Evolutionary conservation across 225 moss, liverwort and hornwort genomes (phyloP).

Genomic region (Asterella californica): DNA sequence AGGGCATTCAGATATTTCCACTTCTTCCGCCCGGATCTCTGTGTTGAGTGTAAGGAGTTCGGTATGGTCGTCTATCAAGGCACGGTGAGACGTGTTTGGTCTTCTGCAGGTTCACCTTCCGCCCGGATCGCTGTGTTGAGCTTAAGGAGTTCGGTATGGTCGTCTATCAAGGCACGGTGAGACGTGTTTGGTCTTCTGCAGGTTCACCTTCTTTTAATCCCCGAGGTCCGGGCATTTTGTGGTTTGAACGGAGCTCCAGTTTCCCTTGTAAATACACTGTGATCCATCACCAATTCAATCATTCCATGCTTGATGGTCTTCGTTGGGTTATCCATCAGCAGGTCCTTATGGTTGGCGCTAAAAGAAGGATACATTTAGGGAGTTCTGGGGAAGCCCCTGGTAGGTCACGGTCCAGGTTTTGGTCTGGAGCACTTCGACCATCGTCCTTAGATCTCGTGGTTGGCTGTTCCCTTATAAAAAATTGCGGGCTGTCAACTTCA

Average conservation of each 20-base stretch:
- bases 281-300: not conserved
- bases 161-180: not conserved
- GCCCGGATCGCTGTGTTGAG: not conserved
- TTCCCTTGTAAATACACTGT: not conserved
- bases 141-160: not conserved
- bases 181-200: not conserved
- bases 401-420: not conserved
- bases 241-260: not conserved
- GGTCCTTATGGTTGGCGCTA: not conserved
- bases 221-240: not conserved
- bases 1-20: not conserved
- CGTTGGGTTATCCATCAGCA: not conserved
- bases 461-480: not conserved
- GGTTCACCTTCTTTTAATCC: not conserved
- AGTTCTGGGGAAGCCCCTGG: not conserved
- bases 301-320: not conserved
- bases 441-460: not conserved
- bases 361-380: not conserved
- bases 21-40: conserved; percentile 1
- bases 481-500: not conserved
- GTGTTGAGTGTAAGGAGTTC: not conserved
- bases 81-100: not conserved
- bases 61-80: not conserved
- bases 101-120: not conserved
- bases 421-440: not conserved